A percentile compares a stretch with the other conserved stretches of the same genome.
Evolutionary conservation across 768 basidiomycete genomes (phyloP).

Genomic region (Floccularia luteovirens): DNA sequence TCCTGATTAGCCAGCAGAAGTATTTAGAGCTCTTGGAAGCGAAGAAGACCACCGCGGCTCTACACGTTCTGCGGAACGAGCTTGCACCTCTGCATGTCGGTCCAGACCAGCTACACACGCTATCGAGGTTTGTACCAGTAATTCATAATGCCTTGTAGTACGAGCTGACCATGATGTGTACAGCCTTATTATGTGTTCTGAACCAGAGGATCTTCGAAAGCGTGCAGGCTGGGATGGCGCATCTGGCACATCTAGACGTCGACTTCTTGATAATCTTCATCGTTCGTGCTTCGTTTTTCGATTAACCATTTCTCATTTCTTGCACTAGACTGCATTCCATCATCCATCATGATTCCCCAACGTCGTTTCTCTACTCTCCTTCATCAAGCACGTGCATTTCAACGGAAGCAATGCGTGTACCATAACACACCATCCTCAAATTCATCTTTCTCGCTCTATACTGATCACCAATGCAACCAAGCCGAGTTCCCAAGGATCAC

Average conservation of each 20-base stretch:
- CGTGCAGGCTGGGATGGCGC: conserved; percentile 90
- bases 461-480: conserved; percentile 79
- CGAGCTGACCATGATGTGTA: conserved; percentile 10
- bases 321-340: conserved; percentile 74
- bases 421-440: conserved; percentile 64
- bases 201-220: conserved; percentile 73
- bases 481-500: conserved; percentile 80
- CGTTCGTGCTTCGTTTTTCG: conserved; percentile 35
- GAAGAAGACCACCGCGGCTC: conserved; percentile 69
- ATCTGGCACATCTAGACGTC: conserved; percentile 66
- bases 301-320: conserved; percentile 1
- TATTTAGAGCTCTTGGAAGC: conserved; percentile 90
- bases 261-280: conserved; percentile 74
- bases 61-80: conserved; percentile 83
- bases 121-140: conserved; percentile 64
- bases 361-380: conserved; percentile 81
- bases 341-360: conserved; percentile 88
- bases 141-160: conserved; percentile 5
- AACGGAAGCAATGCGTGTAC: conserved; percentile 78
- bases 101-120: conserved; percentile 72
- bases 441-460: conserved; percentile 71
- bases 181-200: conserved; percentile 91
- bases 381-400: conserved; percentile 76
- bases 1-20: conserved; percentile 91
- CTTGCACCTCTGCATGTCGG: conserved; percentile 78